Conservation (phyloP, 495 filamentous ascomycete species). For the Xylona heveae region DNA sequence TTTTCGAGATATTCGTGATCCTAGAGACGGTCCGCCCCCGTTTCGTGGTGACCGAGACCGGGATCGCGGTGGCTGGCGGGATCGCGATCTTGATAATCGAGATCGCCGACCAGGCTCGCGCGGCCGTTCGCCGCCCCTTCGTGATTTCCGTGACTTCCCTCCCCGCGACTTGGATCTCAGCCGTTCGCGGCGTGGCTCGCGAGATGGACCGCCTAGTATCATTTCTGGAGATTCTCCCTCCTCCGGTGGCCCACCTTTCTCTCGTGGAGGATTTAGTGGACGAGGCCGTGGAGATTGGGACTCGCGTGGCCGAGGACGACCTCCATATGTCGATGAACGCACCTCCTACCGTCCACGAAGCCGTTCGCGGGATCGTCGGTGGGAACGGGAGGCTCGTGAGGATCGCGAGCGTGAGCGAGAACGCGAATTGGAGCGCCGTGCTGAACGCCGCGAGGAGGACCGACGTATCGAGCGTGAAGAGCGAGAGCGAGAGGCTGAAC, state of each 20-base stretch:
- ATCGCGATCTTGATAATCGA: constrained; percentile 10
- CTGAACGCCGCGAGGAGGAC: constrained; percentile 17
- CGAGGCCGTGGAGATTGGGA: constrained; percentile 50
- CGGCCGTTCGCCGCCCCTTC: constrained; percentile 9
- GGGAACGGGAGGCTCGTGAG: constrained; percentile 16
- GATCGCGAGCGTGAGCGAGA: constrained; percentile 9
- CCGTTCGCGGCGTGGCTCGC: constrained; percentile 32
- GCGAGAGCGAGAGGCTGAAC: constrained; percentile 18
- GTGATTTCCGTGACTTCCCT: constrained; percentile 15
- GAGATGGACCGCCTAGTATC: constrained; percentile 43
- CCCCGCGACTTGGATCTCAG: constrained; percentile 18
- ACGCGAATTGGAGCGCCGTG: constrained; percentile 2
- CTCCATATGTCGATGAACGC: constrained; percentile 41
- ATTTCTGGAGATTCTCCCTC: constrained; percentile 44
- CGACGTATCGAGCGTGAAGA: constrained; percentile 21
- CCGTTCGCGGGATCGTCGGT: constrained; percentile 46
- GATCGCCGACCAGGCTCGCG: constrained; percentile 13
- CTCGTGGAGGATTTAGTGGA: constrained; percentile 36
- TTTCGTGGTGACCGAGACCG: constrained; percentile 9
- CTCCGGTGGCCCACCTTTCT: constrained; percentile 22
- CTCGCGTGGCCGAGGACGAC: constrained; percentile 29
- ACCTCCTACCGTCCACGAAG: constrained; percentile 34
- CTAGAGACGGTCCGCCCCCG: no score
- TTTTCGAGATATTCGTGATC: constrained; percentile 15
- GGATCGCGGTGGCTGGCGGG: constrained; percentile 9